Evolutionary conservation across 2,329 filamentous ascomycete genomes (phyloP), one percentile per base, ranked within the genome.

Genomic region (Penicillium rolfsii): DNA sequence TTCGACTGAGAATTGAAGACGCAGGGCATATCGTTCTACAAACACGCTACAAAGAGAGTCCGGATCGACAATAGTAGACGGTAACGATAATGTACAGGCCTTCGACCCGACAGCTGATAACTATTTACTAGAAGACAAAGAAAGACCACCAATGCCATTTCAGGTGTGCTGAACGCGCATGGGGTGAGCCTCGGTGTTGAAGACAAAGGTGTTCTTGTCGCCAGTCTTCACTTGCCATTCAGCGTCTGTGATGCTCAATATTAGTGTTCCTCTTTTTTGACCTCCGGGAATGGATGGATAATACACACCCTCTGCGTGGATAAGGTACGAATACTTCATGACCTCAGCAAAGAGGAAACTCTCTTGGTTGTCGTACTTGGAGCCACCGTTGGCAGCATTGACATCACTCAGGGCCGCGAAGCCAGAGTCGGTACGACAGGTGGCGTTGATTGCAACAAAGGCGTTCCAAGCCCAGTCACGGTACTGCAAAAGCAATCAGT

Each of bases 281-380:
- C 7, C 0, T 19, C 16, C 5, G 7, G 30, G 12, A 6, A 19
- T 19, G 4, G 28, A 7, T n/a, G 41, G 45, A 1, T 11, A 11
- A 14, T 14, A 64, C 67, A 63, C 68, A 76, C 74, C 74, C 19
- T 71, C 68, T 0, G 85, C 82, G 71, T 87, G 86, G 60, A 91
- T 90, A 68, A 96, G 74, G 77, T 91, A 96, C 59, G 84, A 81
- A 74, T 96, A 96, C 82, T 96, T 96, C 75, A 96, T 74, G 64
- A 93, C 89, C 80, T 96, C 92, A 0, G 92, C 91, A 74, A 96
- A 92, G 81, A 90, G 88, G 79, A 95, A 96, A 70, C 89, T 93
- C 78, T 96, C 91, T 82, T 94, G 90, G 73, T 89, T 88, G 74
- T 96, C 86, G 45, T 77, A 75, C 61, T 84, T 86, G 0, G 77